Conservation (phyloP, 1,139 yeast genomes). For the Geotrichum cucujoidarum region DNA sequence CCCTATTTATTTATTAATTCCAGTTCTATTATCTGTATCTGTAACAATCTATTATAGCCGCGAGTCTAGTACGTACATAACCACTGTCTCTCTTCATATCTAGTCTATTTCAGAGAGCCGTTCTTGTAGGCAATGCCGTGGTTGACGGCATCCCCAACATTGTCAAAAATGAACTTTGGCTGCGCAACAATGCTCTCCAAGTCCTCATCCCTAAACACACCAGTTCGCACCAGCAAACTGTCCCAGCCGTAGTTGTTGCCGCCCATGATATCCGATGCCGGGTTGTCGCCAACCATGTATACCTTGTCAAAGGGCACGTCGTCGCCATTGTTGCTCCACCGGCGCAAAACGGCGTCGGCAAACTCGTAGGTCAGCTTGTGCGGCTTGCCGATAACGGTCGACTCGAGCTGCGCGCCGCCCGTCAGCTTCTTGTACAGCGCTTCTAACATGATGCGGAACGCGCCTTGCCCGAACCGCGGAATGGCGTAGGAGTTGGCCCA, state of each 20-base stretch:
- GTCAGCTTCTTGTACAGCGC: conserved; percentile 58
- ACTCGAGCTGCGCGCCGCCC: conserved; percentile 46
- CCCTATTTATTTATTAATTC: conserved; percentile 2
- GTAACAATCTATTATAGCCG: no score
- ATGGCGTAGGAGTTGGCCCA: conserved; percentile 84
- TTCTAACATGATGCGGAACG: conserved; percentile 63
- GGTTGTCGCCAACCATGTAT: conserved; percentile 96
- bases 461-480: conserved; percentile 93
- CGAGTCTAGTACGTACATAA: neutral
- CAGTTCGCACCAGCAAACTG: conserved; percentile 75
- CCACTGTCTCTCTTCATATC: neutral
- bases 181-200: conserved; percentile 35
- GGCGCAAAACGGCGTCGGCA: conserved; percentile 66
- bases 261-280: conserved; percentile 85
- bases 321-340: conserved; percentile 41
- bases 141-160: conserved; percentile 39
- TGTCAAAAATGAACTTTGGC: conserved; percentile 36
- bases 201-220: conserved; percentile 76
- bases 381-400: conserved; percentile 80
- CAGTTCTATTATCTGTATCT: no score
- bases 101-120: no score
- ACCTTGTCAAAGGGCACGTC: conserved; percentile 40
- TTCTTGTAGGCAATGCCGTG: conserved; percentile 25
- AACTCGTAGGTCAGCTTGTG: conserved; percentile 73
- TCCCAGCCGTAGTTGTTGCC: conserved; percentile 88